phyloP scores from a whole-genome alignment of 2,329 filamentous ascomycete genomes.

The Pezizomycotina sp. region DNA sequence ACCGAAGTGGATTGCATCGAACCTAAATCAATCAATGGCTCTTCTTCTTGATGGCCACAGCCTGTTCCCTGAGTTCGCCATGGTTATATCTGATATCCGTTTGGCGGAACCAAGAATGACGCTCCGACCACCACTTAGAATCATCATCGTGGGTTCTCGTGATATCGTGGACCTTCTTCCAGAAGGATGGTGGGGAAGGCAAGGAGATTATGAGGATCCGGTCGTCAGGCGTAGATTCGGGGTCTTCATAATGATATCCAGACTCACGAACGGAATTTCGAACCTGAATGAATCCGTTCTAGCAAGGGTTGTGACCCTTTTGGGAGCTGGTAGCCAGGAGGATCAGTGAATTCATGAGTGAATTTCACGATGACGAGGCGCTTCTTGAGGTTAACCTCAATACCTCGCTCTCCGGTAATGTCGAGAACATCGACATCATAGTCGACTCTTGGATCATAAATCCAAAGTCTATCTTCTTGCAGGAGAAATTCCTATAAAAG shows the following conservation, averaged over 20 bases:
- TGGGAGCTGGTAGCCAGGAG: slow-evolving; percentile 19
- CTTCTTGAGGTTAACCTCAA: slow-evolving; percentile 31
- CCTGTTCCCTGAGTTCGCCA: slow-evolving; percentile 26
- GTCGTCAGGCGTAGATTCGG: slow-evolving; percentile 20
- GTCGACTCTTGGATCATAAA: slow-evolving; percentile 37
- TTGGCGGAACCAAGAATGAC: slow-evolving; percentile 45
- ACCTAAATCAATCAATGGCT: slow-evolving; percentile 44
- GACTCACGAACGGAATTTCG: slow-evolving; percentile 32
- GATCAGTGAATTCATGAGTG: slow-evolving; percentile 24
- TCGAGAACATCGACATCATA: slow-evolving; percentile 43
- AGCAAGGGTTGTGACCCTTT: slow-evolving; percentile 15
- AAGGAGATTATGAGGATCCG: slow-evolving; percentile 36
- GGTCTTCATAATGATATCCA: slow-evolving; percentile 30
- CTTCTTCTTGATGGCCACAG: slow-evolving; percentile 35
- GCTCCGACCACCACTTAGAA: slow-evolving; percentile 37
- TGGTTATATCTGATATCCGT: slow-evolving; percentile 42
- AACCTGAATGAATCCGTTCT: slow-evolving; percentile 26
- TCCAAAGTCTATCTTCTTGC: slow-evolving; percentile 44
- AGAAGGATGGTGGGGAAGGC: slow-evolving; percentile 32
- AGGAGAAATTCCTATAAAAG: slow-evolving; percentile 32
- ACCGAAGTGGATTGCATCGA: background rate
- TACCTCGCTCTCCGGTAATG: slow-evolving; percentile 1
- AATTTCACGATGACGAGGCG: slow-evolving; percentile 33
- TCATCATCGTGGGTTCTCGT: slow-evolving; percentile 31
- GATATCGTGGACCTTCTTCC: slow-evolving; percentile 26